Conservation (phyloP, 1,284 basidiomycete genomes). For the Sporisorium sorghi region DNA sequence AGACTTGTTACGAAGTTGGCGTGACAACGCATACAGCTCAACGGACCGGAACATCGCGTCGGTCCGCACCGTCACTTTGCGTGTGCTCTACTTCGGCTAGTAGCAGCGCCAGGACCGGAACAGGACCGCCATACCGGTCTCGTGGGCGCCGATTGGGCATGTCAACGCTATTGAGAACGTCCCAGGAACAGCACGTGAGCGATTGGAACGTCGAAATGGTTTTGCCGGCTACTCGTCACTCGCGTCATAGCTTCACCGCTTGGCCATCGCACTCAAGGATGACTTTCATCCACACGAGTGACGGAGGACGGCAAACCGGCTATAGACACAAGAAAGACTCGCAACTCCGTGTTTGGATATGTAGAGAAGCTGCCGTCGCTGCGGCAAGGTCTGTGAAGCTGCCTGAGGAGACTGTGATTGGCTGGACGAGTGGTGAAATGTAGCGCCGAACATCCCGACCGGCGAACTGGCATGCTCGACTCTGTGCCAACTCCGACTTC, state of each 20-base stretch:
- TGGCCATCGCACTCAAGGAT: too few species aligned
- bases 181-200: not conserved
- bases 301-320: not conserved
- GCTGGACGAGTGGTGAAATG: not conserved
- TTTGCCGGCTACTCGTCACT: too few species aligned
- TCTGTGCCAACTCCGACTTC: not conserved
- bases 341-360: too few species aligned
- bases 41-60: slow-evolving; percentile 5
- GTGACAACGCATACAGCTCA: not conserved
- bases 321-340: not conserved
- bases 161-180: not conserved
- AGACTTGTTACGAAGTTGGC: not conserved
- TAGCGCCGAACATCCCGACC: slow-evolving; percentile 7
- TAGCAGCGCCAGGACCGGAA: slow-evolving; percentile 8
- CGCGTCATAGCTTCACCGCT: too few species aligned
- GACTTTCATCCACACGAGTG: too few species aligned
- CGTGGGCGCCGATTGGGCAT: not conserved
- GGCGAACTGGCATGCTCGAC: not conserved
- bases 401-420: not conserved
- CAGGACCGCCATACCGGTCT: slow-evolving; percentile 5
- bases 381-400: not conserved
- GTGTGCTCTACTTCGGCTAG: not conserved
- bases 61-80: not conserved
- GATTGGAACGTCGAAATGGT: not conserved
- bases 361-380: not conserved